Conservation (phyloP, 306 rosid genomes). For the Cicer bijugum region DNA sequence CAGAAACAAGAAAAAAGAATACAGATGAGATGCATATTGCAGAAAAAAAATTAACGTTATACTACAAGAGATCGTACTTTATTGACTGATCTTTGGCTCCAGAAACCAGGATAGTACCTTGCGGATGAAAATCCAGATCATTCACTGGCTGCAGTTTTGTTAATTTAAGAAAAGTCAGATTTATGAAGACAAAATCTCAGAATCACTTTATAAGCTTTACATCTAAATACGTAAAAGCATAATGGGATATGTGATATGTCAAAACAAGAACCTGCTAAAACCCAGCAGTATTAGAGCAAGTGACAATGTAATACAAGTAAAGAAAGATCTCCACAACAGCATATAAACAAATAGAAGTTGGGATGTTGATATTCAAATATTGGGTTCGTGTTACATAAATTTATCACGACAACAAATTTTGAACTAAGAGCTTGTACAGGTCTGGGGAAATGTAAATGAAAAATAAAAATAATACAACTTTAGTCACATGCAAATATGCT, state of each 20-base stretch:
- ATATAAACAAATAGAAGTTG: constrained; percentile 26
- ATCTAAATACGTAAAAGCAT: constrained; percentile 6
- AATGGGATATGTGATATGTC: background rate
- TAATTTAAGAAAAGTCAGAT: constrained; percentile 32
- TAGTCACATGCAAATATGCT: background rate
- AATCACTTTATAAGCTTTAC: constrained; percentile 34
- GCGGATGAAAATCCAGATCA: constrained; percentile 97
- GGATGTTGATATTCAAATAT: constrained; percentile 21
- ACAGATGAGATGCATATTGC: constrained; percentile 16
- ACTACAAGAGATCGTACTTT: constrained; percentile 59
- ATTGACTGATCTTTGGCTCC: constrained; percentile 93
- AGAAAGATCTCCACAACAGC: constrained; percentile 13
- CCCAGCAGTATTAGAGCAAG: constrained; percentile 25
- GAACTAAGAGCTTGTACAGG: constrained; percentile 1
- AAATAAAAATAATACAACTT: constrained; percentile 8
- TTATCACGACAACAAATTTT: constrained; percentile 12
- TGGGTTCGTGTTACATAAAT: constrained; percentile 20
- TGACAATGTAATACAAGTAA: background rate
- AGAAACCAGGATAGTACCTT: constrained; percentile 75
- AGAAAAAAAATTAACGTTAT: constrained; percentile 24
- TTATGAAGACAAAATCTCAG: constrained; percentile 10
- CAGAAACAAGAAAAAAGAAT: constrained; percentile 29
- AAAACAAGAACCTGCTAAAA: constrained; percentile 22
- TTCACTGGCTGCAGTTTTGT: constrained; percentile 79
- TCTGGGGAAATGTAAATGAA: background rate